Percentiles rank a stretch among this genome's conserved stretches.
Evolutionary conservation across 2,329 filamentous ascomycete genomes (phyloP).

Genomic region (Neoascochyta sp.): DNA sequence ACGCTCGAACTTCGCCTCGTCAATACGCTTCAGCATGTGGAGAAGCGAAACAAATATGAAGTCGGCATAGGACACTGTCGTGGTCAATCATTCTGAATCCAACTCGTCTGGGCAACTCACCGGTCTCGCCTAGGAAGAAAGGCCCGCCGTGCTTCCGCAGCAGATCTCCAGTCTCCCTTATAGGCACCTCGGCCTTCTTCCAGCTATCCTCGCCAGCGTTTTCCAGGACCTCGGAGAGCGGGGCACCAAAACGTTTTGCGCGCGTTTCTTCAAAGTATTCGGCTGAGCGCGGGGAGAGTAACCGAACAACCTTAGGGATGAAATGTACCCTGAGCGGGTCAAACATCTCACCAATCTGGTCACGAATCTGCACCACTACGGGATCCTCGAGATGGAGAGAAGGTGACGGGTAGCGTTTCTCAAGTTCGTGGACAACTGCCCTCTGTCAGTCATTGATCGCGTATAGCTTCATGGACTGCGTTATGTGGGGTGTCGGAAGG

Average conservation of each 20-base stretch:
- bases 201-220: constrained; percentile 52
- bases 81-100: constrained; percentile 44
- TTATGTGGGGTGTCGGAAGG: no score
- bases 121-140: constrained; percentile 57
- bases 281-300: constrained; percentile 52
- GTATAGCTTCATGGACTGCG: no score
- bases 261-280: constrained; percentile 58
- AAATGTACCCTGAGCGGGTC: constrained; percentile 15
- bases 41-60: constrained; percentile 54
- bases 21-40: constrained; percentile 40
- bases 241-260: constrained; percentile 48
- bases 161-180: constrained; percentile 41
- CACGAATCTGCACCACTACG: constrained; percentile 45
- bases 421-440: constrained; percentile 58
- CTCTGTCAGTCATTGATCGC: no score
- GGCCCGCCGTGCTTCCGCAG: constrained; percentile 57
- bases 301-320: constrained; percentile 48
- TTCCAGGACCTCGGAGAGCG: constrained; percentile 49
- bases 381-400: constrained; percentile 57
- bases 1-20: constrained; percentile 41
- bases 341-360: constrained; percentile 32
- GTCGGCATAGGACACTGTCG: constrained; percentile 39
- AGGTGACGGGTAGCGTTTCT: constrained; percentile 57
- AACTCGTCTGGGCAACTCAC: constrained; percentile 30
- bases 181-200: constrained; percentile 41